Percentiles rank a stretch among this genome's conserved stretches.
Evolutionary conservation across 2,329 filamentous ascomycete species (phyloP).

Genomic region (Alternaria triticimaculans): DNA sequence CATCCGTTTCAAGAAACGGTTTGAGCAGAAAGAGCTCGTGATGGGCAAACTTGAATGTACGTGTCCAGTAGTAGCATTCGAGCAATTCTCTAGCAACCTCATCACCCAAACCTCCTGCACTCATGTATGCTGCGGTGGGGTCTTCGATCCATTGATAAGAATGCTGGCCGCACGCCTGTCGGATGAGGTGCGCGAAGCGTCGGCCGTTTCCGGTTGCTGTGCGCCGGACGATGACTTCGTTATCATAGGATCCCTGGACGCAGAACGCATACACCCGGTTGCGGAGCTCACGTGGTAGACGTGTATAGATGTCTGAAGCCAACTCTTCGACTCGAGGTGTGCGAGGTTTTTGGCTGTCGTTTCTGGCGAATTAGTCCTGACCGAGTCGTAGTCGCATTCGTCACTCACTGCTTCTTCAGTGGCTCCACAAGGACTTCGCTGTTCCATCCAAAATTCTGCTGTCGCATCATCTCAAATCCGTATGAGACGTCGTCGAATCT

Average conservation of each 20-base stretch:
- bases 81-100: constrained; percentile 22
- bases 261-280: constrained; percentile 26
- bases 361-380: constrained; percentile 6
- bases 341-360: neutral
- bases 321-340: neutral
- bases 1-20: constrained; percentile 18
- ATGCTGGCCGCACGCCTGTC: constrained; percentile 14
- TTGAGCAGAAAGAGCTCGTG: constrained; percentile 18
- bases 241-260: constrained; percentile 23
- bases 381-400: neutral
- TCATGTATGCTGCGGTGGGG: constrained; percentile 10
- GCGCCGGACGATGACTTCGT: constrained; percentile 29
- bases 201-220: neutral
- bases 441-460: neutral
- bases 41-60: constrained; percentile 28
- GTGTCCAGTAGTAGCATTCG: constrained; percentile 26
- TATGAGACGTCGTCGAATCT: neutral
- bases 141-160: constrained; percentile 30
- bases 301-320: constrained; percentile 7
- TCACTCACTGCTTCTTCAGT: constrained; percentile 2
- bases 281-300: constrained; percentile 30
- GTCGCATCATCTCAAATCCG: neutral
- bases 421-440: neutral
- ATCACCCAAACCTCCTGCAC: neutral
- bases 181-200: constrained; percentile 17